A percentile compares a stretch with the other conserved stretches of the same genome.
phyloP scores from a whole-genome alignment of 2,329 filamentous ascomycete genomes.

The Penicillium sp. region DNA sequence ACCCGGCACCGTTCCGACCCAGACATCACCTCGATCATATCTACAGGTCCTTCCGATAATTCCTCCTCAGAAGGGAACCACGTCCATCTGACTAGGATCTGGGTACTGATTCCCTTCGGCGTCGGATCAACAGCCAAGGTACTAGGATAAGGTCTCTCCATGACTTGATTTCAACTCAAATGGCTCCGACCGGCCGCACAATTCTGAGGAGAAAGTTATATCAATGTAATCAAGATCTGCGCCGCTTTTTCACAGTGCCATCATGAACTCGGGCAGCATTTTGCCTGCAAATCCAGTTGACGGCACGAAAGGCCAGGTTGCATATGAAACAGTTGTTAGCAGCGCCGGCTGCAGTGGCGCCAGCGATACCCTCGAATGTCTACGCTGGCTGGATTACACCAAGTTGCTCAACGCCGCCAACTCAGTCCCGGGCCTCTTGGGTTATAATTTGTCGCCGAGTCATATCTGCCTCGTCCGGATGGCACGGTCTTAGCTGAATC shows the following conservation, averaged over 20 bases:
- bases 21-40: too few species aligned
- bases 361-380: slow-evolving; percentile 47
- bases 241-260: slow-evolving; percentile 70
- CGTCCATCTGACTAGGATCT: too few species aligned
- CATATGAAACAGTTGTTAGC: slow-evolving; percentile 50
- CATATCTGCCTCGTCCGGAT: slow-evolving; percentile 73
- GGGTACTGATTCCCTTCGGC: too few species aligned
- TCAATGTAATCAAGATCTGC: slow-evolving; percentile 34
- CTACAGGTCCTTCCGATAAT: too few species aligned
- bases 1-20: too few species aligned
- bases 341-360: slow-evolving; percentile 46
- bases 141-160: too few species aligned
- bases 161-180: too few species aligned
- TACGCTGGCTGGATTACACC: slow-evolving; percentile 47
- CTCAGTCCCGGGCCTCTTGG: slow-evolving; percentile 66
- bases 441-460: slow-evolving; percentile 66
- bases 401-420: slow-evolving; percentile 62
- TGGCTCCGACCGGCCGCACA: too few species aligned
- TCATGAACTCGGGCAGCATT: slow-evolving; percentile 72
- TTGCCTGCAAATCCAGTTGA: slow-evolving; percentile 64
- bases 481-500: slow-evolving; percentile 60
- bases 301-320: slow-evolving; percentile 60
- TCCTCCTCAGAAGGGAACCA: too few species aligned
- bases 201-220: too few species aligned
- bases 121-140: too few species aligned